Evolutionary conservation across 257 asterid species (phyloP), one percentile per base, ranked within the genome.

Genomic region (Fraxinus excelsior): DNA sequence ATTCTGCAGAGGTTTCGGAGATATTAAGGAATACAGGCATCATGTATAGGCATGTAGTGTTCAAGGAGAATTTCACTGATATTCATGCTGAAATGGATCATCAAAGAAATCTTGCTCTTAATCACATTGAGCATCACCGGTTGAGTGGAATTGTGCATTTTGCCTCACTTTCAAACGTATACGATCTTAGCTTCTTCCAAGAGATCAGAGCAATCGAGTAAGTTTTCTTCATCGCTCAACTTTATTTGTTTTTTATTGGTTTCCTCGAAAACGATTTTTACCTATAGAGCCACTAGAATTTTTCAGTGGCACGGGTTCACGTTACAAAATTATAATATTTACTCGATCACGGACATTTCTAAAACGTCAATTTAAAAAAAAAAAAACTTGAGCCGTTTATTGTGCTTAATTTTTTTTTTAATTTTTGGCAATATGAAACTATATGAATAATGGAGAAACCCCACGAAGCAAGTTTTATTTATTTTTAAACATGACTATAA

Each of bases 71-170:
- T 58, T 87, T 91, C 70, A 91, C 97, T 5, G 90, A 85, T 70
- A 70, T 74, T 7, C 72, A 26, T 49, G 82, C 87, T 11, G 97
- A 91, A 87, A 84, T 89, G 93, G 97, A 93, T 88, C 84, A 91
- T 77, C 97, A 91, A 81, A 89, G 96, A 75, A 93, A 93, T 40
- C 79, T 89, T 37, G 99, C 98, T 23, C 88, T 96, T 40, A 90
- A 85, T 79, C 99, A 95, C 85, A 90, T 95, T 74, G 99, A 95
- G 77, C 93, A 93, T 74, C 99, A 95, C 32, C 82, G 91, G 81
- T 80, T 95, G 60, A 90, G 94, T 79, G 99, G 99, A 32, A 91
- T 93, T 2, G 96, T 91, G 62, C 98, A 90, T 84, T 96, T 96
- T 71, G 97, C 98, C 0, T 96, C 90, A 75, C 91, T 91, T 26